Evolutionary conservation across 495 filamentous ascomycete genomes (phyloP), one percentile per base, ranked within the genome.

Genomic region (Wilcoxina mikolae): DNA sequence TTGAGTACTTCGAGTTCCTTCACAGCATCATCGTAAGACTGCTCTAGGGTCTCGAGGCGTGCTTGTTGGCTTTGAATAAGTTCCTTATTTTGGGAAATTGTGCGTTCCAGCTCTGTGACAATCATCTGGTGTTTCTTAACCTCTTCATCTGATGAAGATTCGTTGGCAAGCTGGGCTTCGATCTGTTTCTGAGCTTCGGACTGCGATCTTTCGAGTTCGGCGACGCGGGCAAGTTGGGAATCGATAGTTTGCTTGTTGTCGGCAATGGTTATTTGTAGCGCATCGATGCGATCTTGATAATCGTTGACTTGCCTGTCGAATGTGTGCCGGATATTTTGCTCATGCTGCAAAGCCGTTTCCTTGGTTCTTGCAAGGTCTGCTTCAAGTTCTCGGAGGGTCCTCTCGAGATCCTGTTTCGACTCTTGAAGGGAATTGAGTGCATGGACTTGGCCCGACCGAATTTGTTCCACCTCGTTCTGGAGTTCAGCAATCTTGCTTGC

Each of bases 161-260:
- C 33, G 18, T 64, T 58, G 4, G 69, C 62, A 23, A 68, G 59
- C 29, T 70, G 63, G 9, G 65, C 60, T 27, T 76, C 69, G 17
- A 87, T 71, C 58, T 85, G 72, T 47, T 73, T 68, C 58, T 76
- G 76, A 43, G 80, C 73, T 25, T 72, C 71, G 18, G 72, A 62
- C 59, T 85, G 81, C 41, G 80, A 73, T 46, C 77, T 68, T 65
- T 90, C 84, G 15, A 87, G 70, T 56, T 77, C 73, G 15, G 76
- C 68, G 58, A 90, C 80, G 54, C 77, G 81, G 29, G 73, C 68
- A 28, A 78, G 67, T 59, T 84, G 82, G 55, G 68, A 69, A 39
- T 76, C 75, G 60, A 87, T 78, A 24, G 81, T 78, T 15, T 74
- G 66, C 70, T 84, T 88, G 68, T 93, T 85, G 55, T 84, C 78